phyloP scores from a whole-genome alignment of 2,329 filamentous ascomycete genomes.

The Lachnellula arida region DNA sequence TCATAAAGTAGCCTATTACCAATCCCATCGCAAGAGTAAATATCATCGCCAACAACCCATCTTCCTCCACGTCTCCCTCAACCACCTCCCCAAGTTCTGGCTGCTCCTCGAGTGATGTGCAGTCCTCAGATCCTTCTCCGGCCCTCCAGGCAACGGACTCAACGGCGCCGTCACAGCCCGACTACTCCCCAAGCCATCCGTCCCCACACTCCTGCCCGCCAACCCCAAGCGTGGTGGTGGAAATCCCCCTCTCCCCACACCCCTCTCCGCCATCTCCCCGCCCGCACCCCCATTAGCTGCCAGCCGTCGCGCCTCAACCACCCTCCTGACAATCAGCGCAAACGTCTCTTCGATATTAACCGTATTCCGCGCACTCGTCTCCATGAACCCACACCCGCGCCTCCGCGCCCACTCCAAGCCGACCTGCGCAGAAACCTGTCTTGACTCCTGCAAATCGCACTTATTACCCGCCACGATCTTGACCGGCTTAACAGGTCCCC shows the following conservation, averaged over 20 bases:
- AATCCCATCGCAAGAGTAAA: neutral
- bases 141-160: constrained; percentile 26
- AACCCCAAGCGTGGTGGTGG: neutral
- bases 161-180: constrained; percentile 28
- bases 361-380: constrained; percentile 77
- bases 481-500: constrained; percentile 46
- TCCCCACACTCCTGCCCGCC: constrained; percentile 5
- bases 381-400: constrained; percentile 79
- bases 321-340: constrained; percentile 60
- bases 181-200: constrained; percentile 19
- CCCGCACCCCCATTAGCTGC: constrained; percentile 10
- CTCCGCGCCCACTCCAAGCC: constrained; percentile 74
- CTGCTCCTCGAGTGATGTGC: neutral
- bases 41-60: constrained; percentile 16
- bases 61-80: constrained; percentile 12
- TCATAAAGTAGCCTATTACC: neutral
- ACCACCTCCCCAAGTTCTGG: constrained; percentile 3
- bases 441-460: constrained; percentile 69
- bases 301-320: constrained; percentile 44
- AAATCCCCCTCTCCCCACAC: constrained; percentile 5
- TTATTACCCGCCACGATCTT: constrained; percentile 86
- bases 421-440: constrained; percentile 63
- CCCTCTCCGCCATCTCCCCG: constrained; percentile 1
- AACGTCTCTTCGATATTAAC: constrained; percentile 91
- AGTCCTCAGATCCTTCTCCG: constrained; percentile 20